These are phyloP conservation scores for Thalassiosira hispida DNA, from an alignment of 352 stramenopile genomes.

Conservation along the genomic window DNA sequence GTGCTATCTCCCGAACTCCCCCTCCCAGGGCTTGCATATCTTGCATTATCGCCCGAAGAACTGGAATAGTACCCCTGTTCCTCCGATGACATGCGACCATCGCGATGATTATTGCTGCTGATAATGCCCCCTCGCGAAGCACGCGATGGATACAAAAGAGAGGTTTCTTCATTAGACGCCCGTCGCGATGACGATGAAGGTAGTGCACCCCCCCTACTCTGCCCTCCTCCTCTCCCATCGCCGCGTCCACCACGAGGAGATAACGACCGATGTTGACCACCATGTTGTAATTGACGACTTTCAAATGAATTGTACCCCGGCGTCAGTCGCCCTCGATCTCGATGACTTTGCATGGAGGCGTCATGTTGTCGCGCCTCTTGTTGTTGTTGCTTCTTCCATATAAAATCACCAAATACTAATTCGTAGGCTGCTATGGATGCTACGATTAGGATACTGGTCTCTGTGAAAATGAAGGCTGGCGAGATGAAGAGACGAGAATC, in stretches of 20 bases:
- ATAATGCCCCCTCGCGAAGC: neutral
- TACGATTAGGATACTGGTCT: constrained; percentile 37
- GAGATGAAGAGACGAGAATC: constrained; percentile 35
- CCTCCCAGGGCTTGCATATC: constrained; percentile 29
- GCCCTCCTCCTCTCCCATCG: neutral
- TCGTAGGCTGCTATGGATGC: constrained; percentile 37
- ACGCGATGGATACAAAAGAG: constrained; percentile 15
- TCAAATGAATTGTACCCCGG: constrained; percentile 8
- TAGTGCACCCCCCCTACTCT: neutral
- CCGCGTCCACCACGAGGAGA: constrained; percentile 22
- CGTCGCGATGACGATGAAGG: neutral
- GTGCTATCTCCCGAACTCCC: constrained; percentile 50
- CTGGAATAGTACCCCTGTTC: constrained; percentile 33
- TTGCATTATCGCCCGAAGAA: constrained; percentile 25
- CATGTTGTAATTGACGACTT: constrained; percentile 8
- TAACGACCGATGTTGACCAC: constrained; percentile 22
- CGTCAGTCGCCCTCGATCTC: constrained; percentile 11
- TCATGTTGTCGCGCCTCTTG: constrained; percentile 25
- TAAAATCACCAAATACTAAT: constrained; percentile 45
- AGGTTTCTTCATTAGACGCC: constrained; percentile 8
- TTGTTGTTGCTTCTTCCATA: constrained; percentile 30
- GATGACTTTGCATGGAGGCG: constrained; percentile 12
- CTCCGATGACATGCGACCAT: neutral
- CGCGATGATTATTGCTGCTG: neutral
- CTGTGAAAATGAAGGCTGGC: constrained; percentile 34